Percentiles rank a stretch among this genome's conserved stretches.
These are phyloP conservation scores for Nephelium lappaceum DNA, from an alignment of 345 rosid genomes.

Conservation along the genomic window DNA sequence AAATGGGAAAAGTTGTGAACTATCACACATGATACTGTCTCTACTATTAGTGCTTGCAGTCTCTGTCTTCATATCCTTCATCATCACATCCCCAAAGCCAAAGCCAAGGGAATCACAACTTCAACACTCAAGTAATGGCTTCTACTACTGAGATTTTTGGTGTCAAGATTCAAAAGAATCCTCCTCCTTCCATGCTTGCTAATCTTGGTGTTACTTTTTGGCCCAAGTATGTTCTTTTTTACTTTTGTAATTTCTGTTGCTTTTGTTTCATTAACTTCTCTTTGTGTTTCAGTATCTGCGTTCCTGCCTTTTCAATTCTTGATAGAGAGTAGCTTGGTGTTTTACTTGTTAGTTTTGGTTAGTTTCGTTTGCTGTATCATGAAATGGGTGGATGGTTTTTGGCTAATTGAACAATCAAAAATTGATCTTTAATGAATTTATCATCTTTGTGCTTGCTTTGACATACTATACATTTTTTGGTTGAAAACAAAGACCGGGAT, in stretches of 20 bases:
- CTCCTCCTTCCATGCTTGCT: conserved; percentile 41
- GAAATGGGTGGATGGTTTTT: background rate
- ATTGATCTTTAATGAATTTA: too few species aligned
- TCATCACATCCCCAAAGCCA: conserved; percentile 16
- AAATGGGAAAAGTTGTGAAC: background rate
- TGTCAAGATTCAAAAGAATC: conserved; percentile 46
- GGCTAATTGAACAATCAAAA: background rate
- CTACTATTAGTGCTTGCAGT: conserved; percentile 8
- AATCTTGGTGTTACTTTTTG: conserved; percentile 42
- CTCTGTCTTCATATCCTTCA: conserved; percentile 17
- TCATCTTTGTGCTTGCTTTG: too few species aligned
- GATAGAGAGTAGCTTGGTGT: too few species aligned
- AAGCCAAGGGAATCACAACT: conserved; percentile 13
- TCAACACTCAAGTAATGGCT: background rate
- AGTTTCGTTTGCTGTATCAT: background rate
- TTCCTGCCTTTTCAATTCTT: too few species aligned
- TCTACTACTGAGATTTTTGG: conserved; percentile 35
- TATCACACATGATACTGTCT: conserved; percentile 3
- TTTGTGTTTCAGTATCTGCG: too few species aligned
- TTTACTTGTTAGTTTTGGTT: background rate
- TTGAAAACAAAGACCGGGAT: too few species aligned
- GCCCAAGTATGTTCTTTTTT: conserved; percentile 36
- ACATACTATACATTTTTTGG: too few species aligned
- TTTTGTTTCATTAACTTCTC: too few species aligned
- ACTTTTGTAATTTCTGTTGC: too few species aligned